Evolutionary conservation across 2,329 filamentous ascomycete genomes (phyloP).

Genomic region (Ascomycota sp.): DNA sequence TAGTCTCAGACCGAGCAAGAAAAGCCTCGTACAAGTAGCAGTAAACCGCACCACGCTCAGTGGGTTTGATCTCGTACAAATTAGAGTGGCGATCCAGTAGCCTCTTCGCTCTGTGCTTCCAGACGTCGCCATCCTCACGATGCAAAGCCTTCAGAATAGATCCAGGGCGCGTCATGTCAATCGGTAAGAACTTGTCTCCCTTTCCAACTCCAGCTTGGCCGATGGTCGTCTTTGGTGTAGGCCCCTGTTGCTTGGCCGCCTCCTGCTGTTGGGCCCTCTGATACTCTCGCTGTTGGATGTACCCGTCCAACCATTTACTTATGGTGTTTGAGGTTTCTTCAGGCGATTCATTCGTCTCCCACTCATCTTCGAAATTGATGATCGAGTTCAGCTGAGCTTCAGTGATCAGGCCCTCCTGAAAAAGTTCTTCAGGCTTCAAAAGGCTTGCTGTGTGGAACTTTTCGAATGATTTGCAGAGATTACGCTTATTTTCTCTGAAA

Average conservation of each 20-base stretch:
- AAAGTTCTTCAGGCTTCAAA: constrained; percentile 33
- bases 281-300: background rate
- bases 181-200: background rate
- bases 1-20: constrained; percentile 22
- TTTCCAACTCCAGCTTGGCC: background rate
- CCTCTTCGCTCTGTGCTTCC: constrained; percentile 4
- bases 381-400: constrained; percentile 43
- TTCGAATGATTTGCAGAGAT: too few relatives aligned
- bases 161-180: constrained; percentile 1
- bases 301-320: constrained; percentile 4
- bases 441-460: constrained; percentile 10
- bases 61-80: constrained; percentile 36
- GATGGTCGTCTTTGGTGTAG: background rate
- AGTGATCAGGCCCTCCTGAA: constrained; percentile 35
- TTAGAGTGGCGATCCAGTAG: constrained; percentile 16
- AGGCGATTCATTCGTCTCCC: constrained; percentile 5
- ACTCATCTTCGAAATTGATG: constrained; percentile 18
- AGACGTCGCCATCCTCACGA: constrained; percentile 1
- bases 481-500: too few relatives aligned
- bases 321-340: background rate
- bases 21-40: constrained; percentile 36
- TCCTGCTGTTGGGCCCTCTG: background rate
- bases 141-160: constrained; percentile 1
- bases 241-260: background rate
- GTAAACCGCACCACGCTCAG: constrained; percentile 44